Base-by-base conservation (phyloP, 1,284 basidiomycete species). In the Apiotrichum gamsii region DNA sequence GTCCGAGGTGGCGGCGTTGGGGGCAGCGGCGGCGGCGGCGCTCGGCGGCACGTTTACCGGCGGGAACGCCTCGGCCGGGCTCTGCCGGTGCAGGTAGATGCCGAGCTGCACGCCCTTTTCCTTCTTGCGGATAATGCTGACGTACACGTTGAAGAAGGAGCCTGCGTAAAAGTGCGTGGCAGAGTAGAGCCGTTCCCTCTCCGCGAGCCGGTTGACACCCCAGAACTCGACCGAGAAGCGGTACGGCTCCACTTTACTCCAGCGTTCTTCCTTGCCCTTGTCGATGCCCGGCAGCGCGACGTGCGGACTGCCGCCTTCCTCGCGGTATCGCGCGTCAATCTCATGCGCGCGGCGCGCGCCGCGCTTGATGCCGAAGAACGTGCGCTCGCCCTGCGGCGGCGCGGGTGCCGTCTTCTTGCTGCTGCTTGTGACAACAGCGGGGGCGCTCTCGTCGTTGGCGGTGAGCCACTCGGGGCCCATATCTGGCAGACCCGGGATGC, bases 211-310 rank as follows among this genome's bases (percentile, higher is more conserved):
- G 57, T 87, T 85, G 21, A 90, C 78, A 57, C 87, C 85, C 82
- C 87, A 94, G 67, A 94, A 94, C 70, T 95, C 90, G 39, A 90
- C 87, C 5, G 82, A 81, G 63, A 94, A 74, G 21, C 87, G 79
- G 69, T 78, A 84, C 0, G 89, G 89, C 40, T 89, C 72, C 28
- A 66, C 61, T 25, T 61, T 62, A 5, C 69, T 67, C 69, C 70
- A 74, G 32, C 60, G 59, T 21, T 61, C 55, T 31, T 60, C 57
- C 20, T 42, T 46, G 19, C 21, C 3, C 44, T 47, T 49, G 42
- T 54, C 56, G 36, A 56, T 31, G n/a, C 47, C 49, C 13, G 49
- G 43, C 5, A 49, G 29, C 5, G 45, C 29, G 15, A 46, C n/a
- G 23, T 49, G 45, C 11, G 25, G 6, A 15, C 4, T 10, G 28